Conservation (phyloP, 163 green algal species). For the Chloromonas sp. region DNA sequence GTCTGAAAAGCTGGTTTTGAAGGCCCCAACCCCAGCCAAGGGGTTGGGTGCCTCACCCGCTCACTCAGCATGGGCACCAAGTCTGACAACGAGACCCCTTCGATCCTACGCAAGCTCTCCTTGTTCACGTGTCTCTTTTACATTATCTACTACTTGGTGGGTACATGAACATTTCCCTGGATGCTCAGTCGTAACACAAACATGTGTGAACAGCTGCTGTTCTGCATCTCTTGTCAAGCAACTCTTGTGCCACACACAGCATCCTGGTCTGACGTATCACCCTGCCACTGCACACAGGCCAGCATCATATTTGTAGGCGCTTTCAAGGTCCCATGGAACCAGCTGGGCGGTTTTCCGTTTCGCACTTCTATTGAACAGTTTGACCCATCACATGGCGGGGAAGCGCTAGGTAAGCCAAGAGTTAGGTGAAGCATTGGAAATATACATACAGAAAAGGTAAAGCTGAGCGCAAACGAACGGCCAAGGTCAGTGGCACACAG, state of each 20-base stretch:
- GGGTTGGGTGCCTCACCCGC: no score
- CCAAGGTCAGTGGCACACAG: background rate
- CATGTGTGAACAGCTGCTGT: background rate
- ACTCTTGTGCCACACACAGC: background rate
- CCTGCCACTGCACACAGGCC: conserved; percentile 9
- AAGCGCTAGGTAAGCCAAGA: conserved; percentile 18
- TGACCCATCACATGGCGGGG: conserved; percentile 7
- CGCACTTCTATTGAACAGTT: conserved; percentile 24
- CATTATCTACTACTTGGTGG: conserved; percentile 38
- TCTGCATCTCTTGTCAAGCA: background rate
- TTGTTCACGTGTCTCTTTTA: conserved; percentile 28
- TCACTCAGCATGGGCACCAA: conserved; percentile 4
- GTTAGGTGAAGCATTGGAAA: background rate
- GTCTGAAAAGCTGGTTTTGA: no score
- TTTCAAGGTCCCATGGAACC: conserved; percentile 19
- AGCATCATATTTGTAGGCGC: conserved; percentile 26
- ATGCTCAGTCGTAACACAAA: no score
- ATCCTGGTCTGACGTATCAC: background rate
- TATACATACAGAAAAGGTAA: background rate
- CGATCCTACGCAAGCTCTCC: conserved; percentile 30
- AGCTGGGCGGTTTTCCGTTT: conserved; percentile 33
- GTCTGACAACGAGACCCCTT: conserved; percentile 18
- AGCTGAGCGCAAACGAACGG: background rate
- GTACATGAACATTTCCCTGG: background rate
- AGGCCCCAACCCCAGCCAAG: no score